Evolutionary conservation across 306 rosid genomes (phyloP).

Genomic region (Fragaria ananassa): DNA sequence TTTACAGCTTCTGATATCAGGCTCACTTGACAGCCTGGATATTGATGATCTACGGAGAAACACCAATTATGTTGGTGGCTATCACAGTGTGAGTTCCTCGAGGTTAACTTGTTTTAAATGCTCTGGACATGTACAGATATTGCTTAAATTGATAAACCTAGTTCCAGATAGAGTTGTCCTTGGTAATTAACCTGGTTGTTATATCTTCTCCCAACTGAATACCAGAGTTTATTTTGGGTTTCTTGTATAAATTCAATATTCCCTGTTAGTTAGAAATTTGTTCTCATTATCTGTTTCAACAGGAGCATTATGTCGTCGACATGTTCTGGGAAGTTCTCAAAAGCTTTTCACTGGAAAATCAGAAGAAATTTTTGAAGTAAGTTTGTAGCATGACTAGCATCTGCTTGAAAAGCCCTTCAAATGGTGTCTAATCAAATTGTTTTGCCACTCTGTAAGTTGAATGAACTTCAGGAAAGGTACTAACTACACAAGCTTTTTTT

Average conservation of each 20-base stretch:
- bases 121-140: background rate
- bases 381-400: constrained; percentile 20
- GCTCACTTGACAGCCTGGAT: constrained; percentile 97
- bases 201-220: background rate
- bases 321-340: constrained; percentile 95
- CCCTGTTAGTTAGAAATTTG: background rate
- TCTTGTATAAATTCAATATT: background rate
- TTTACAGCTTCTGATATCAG: constrained; percentile 91
- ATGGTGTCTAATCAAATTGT: background rate
- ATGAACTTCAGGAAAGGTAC: constrained; percentile 17
- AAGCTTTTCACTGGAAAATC: constrained; percentile 80
- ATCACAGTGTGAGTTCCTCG: constrained; percentile 63
- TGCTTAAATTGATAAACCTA: background rate
- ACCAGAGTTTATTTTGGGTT: background rate
- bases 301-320: constrained; percentile 89
- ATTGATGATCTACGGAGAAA: constrained; percentile 78
- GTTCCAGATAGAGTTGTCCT: background rate
- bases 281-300: constrained; percentile 19
- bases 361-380: constrained; percentile 90
- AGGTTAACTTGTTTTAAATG: background rate
- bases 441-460: constrained; percentile 9
- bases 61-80: constrained; percentile 87
- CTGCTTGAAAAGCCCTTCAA: background rate
- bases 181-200: background rate
- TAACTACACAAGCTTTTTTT: constrained; percentile 14